Conservation (phyloP, 2,329 filamentous ascomycete genomes). For the Aspergillus sp. region DNA sequence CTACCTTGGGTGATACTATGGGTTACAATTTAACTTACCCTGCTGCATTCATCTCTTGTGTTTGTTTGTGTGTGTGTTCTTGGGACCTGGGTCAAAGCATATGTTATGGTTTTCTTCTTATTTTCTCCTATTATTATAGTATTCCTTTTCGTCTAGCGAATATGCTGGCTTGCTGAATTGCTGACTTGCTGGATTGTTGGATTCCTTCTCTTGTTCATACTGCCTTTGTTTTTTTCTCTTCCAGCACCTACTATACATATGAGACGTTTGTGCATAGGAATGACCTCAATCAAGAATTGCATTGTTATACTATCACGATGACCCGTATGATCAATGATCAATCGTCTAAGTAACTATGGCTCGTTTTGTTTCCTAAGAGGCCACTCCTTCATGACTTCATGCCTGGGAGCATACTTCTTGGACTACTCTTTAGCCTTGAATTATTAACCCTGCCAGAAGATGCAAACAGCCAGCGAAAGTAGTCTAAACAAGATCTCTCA, state of each 20-base stretch:
- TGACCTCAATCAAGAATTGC: background rate
- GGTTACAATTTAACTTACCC: conserved; percentile 3
- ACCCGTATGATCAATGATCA: too few relatives aligned
- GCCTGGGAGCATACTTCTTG: too few relatives aligned
- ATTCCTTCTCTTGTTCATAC: background rate
- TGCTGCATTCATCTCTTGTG: conserved; percentile 6
- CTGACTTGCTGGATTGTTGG: too few relatives aligned
- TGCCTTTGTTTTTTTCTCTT: conserved; percentile 1
- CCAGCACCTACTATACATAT: background rate
- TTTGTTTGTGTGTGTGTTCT: conserved; percentile 10
- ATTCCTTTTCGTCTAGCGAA: too few relatives aligned
- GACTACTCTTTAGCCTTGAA: too few relatives aligned
- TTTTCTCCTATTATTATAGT: background rate
- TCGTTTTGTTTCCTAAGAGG: too few relatives aligned
- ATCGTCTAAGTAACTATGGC: too few relatives aligned
- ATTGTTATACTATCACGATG: background rate
- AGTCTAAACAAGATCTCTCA: too few relatives aligned
- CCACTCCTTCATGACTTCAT: background rate
- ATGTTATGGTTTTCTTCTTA: conserved; percentile 13
- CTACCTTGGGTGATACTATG: background rate
- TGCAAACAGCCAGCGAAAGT: too few relatives aligned
- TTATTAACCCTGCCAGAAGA: too few relatives aligned
- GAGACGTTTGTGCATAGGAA: background rate
- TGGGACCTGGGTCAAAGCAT: conserved; percentile 7
- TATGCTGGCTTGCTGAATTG: too few relatives aligned